Conservation (phyloP, 2,329 filamentous ascomycete species). For the Emergomyces pasteurianus region DNA sequence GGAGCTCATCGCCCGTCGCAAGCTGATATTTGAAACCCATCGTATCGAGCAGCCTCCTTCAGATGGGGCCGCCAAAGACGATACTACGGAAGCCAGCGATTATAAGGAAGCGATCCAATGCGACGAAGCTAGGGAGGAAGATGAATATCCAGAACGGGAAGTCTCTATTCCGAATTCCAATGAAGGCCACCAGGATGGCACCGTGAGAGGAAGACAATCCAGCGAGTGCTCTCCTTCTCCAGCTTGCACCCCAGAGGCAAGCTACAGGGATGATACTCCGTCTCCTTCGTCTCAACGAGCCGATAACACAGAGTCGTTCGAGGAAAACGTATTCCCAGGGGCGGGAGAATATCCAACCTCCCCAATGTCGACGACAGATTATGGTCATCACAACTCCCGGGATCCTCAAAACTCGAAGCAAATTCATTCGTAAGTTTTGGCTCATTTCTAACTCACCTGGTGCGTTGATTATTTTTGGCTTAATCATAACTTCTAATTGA, state of each 20-base stretch:
- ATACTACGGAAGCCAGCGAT: background rate
- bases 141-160: background rate
- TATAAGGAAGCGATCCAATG: background rate
- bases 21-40: conserved; percentile 16
- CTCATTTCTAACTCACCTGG: background rate
- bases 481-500: background rate
- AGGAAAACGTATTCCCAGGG: background rate
- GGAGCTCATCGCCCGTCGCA: conserved; percentile 31
- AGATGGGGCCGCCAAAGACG: conserved; percentile 6
- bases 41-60: conserved; percentile 17
- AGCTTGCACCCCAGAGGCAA: background rate
- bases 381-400: background rate
- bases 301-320: background rate
- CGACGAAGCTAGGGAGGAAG: background rate
- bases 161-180: background rate
- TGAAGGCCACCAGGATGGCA: background rate
- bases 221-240: background rate
- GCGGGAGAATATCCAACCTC: background rate
- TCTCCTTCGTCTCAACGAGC: background rate
- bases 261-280: background rate
- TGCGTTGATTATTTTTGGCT: background rate
- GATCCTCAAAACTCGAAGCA: background rate
- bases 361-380: background rate
- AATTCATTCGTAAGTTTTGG: background rate
- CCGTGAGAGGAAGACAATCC: background rate